Evolutionary conservation across 139 green algal genomes (phyloP), one percentile per base, ranked within the genome.

Genomic region (Microglena sp.): DNA sequence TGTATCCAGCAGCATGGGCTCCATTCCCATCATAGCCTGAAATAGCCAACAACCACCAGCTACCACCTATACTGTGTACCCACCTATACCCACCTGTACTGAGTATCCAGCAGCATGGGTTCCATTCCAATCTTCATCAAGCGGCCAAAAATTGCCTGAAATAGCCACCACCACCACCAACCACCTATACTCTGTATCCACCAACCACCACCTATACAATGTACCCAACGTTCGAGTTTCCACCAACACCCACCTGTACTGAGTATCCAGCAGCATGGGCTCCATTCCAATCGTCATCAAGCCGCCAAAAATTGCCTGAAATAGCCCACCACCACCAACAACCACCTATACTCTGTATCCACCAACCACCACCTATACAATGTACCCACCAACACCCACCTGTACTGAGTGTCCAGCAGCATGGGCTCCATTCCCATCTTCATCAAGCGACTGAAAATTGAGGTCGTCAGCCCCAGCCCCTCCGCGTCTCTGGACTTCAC

Each of bases 361-460:
- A 36, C 46, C 33, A 90, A 77, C 22, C 28, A n/a, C n/a, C n/a
- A n/a, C n/a, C n/a, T n/a, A n/a, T n/a, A 40, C 68, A 24, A 31
- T 24, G 26, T 62, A 50, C 40, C 11, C 15, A 50, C 40, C 40
- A 11, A 50, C 40, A 50, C 40, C 11, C 40, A 50, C 40, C 40
- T 60, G 59, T 77, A 75, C 63, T 84, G 77, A 21, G 70, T 75
- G 61, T 81, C 70, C 29, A 84, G 65, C 62, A 84, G 73, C 67
- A 77, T 53, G 6, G 69, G 71, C 11, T 27, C 0, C 27, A 81
- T 45, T 2, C 77, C 77, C 68, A 76, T 71, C 0, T 57, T 56
- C 66, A 85, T 74, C 29, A 89, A 61, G 2, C 84, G 66, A 64
- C 82, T 72, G 44, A 91, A 91, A 32, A 89, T 73, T 40, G 75